Percentiles rank a stretch among this genome's conserved stretches.
Conservation (phyloP, 352 stramenopile genomes). For the Salisapilia sapeloensis region DNA sequence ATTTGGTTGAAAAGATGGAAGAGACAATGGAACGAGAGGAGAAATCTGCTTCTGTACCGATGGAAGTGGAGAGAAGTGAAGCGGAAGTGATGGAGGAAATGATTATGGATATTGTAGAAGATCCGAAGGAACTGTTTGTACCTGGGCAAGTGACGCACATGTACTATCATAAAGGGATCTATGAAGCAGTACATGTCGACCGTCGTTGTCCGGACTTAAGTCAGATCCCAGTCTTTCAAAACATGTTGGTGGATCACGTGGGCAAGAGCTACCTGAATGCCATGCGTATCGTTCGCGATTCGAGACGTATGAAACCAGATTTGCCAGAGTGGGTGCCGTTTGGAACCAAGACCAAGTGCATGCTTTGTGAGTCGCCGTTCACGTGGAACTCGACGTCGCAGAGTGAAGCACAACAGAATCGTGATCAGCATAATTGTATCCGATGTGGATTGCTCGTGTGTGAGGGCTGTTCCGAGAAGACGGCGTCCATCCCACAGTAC, state of each 20-base stretch:
- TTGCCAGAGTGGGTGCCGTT: slow-evolving; percentile 63
- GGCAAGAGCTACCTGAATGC: slow-evolving; percentile 67
- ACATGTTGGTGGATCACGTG: slow-evolving; percentile 76
- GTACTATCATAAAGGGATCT: slow-evolving; percentile 65
- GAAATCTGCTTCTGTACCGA: slow-evolving; percentile 9
- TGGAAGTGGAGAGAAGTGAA: slow-evolving; percentile 21
- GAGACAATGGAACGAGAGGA: slow-evolving; percentile 15
- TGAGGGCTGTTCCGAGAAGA: slow-evolving; percentile 73
- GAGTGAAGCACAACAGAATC: slow-evolving; percentile 76
- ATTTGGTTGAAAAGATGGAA: slow-evolving; percentile 64
- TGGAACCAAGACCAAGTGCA: slow-evolving; percentile 69
- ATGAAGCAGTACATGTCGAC: slow-evolving; percentile 67
- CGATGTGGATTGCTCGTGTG: slow-evolving; percentile 67
- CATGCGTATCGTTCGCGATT: slow-evolving; percentile 60
- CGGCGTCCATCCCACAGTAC: slow-evolving; percentile 70
- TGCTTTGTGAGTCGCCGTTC: slow-evolving; percentile 79
- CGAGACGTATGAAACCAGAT: slow-evolving; percentile 25
- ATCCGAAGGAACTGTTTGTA: slow-evolving; percentile 67
- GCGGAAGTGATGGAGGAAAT: slow-evolving; percentile 34
- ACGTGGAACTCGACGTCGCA: slow-evolving; percentile 83
- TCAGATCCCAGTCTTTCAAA: slow-evolving; percentile 68
- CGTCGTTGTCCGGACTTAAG: slow-evolving; percentile 50
- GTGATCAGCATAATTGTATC: slow-evolving; percentile 83
- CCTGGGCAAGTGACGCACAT: slow-evolving; percentile 58
- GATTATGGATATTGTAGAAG: slow-evolving; percentile 22